Conservation (phyloP, 2,329 filamentous ascomycete species). For the Monosporascus cannonballus region DNA sequence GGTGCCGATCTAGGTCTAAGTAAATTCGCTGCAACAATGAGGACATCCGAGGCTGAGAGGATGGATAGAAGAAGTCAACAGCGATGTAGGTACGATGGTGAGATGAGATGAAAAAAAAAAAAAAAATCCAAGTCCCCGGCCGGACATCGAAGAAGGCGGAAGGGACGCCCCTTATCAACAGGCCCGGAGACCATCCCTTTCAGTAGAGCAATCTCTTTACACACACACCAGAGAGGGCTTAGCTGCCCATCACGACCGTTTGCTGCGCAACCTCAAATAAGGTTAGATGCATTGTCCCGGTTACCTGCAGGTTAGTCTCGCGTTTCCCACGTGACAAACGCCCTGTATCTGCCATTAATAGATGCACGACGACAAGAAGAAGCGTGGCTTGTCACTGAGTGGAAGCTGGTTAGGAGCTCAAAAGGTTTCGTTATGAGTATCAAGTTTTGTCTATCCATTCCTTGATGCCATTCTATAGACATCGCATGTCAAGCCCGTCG, state of each 20-base stretch:
- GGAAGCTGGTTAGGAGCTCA: neutral
- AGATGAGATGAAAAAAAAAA: neutral
- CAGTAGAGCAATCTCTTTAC: slow-evolving; percentile 7
- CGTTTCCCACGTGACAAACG: slow-evolving; percentile 35
- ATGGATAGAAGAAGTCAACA: neutral
- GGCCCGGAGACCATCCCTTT: slow-evolving; percentile 1
- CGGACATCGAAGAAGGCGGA: neutral
- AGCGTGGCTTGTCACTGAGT: slow-evolving; percentile 10
- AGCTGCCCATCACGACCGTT: slow-evolving; percentile 23
- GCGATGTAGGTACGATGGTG: neutral
- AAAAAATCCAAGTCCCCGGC: neutral
- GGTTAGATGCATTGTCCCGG: slow-evolving; percentile 29
- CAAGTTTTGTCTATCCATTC: neutral
- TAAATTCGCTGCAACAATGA: neutral
- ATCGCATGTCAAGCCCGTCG: neutral
- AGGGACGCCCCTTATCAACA: neutral
- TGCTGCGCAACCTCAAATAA: slow-evolving; percentile 29
- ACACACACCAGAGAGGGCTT: slow-evolving; percentile 3
- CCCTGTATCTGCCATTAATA: slow-evolving; percentile 13
- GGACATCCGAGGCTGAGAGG: neutral
- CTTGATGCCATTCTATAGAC: neutral
- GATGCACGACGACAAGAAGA: slow-evolving; percentile 9
- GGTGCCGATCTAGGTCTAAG: neutral
- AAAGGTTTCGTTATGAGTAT: neutral
- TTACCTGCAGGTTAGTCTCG: slow-evolving; percentile 30